Evolutionary conservation across 192 early-diverging fungal species (phyloP).

Genomic region (Coemansia sp.): DNA sequence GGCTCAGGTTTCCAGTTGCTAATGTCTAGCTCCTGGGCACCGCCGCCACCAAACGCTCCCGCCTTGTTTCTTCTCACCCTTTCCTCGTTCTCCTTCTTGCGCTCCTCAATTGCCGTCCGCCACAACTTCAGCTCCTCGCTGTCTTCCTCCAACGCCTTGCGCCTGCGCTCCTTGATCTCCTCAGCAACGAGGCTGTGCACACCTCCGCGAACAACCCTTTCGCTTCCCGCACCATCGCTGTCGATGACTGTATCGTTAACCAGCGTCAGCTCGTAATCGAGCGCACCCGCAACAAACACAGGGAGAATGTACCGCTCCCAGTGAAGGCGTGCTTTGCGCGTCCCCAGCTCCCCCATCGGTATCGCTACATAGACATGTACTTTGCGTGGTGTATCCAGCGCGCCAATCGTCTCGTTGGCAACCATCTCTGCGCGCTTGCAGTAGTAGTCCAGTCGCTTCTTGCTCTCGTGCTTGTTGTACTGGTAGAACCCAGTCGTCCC

Average conservation of each 20-base stretch:
- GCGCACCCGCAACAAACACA: conserved; percentile 52
- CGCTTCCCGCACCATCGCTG: conserved; percentile 18
- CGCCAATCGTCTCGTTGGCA: conserved; percentile 39
- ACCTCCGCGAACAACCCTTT: conserved; percentile 41
- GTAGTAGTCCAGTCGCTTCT: conserved; percentile 37
- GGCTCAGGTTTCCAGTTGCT: conserved; percentile 42
- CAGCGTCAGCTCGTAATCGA: conserved; percentile 53
- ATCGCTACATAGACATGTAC: conserved; percentile 47
- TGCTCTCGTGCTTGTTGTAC: conserved; percentile 51
- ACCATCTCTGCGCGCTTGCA: conserved; percentile 29
- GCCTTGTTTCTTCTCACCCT: conserved; percentile 24
- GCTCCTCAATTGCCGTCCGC: conserved; percentile 41
- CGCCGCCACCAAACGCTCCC: conserved; percentile 28
- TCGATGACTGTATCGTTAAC: conserved; percentile 46
- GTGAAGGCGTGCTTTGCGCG: conserved; percentile 48
- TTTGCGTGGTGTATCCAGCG: conserved; percentile 41
- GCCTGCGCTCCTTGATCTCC: conserved; percentile 49
- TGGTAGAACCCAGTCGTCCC: conserved; percentile 33
- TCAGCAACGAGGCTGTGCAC: conserved; percentile 38
- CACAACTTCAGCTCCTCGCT: conserved; percentile 44
- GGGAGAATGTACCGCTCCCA: conserved; percentile 54
- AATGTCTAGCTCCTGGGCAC: conserved; percentile 19
- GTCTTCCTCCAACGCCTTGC: conserved; percentile 36
- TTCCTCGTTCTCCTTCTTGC: conserved; percentile 36
- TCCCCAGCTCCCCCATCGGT: conserved; percentile 54